Evolutionary conservation across 345 rosid genomes (phyloP).

Genomic region (Litchi chinensis): DNA sequence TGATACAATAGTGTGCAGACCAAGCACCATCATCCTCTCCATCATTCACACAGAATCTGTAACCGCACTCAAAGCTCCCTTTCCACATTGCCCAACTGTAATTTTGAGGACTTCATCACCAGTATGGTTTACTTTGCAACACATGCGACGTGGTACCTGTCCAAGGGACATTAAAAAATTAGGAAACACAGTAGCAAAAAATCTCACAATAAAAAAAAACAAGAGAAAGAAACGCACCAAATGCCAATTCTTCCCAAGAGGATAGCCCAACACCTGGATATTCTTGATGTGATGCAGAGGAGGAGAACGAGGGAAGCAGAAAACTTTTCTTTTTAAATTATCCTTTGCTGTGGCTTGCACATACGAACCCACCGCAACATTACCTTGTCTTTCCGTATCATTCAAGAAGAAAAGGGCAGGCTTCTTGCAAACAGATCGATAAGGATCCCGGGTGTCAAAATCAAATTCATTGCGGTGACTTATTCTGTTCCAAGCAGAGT

Average conservation of each 20-base stretch:
- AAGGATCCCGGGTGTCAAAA: constrained; percentile 68
- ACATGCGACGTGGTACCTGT: constrained; percentile 79
- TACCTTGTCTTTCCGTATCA: constrained; percentile 45
- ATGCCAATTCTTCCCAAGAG: constrained; percentile 72
- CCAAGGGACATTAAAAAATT: constrained; percentile 12
- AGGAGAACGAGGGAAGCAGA: constrained; percentile 68
- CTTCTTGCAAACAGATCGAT: constrained; percentile 59
- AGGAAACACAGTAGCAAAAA: constrained; percentile 11
- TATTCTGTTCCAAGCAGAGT: constrained; percentile 81
- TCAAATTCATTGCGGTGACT: constrained; percentile 67
- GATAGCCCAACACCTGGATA: constrained; percentile 63
- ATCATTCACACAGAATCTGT: constrained; percentile 42
- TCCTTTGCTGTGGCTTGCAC: constrained; percentile 47
- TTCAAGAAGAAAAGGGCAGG: constrained; percentile 59
- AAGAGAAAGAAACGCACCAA: constrained; percentile 49
- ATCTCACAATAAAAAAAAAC: constrained; percentile 1
- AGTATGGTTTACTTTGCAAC: constrained; percentile 65
- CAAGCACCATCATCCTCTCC: constrained; percentile 23
- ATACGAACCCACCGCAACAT: constrained; percentile 61
- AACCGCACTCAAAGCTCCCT: constrained; percentile 50
- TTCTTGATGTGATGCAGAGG: constrained; percentile 59
- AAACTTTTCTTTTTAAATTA: constrained; percentile 67
- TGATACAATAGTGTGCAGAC: constrained; percentile 16
- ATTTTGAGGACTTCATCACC: constrained; percentile 52
- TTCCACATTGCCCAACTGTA: constrained; percentile 70